These are phyloP conservation scores for Suillus plorans DNA, from an alignment of 768 basidiomycete species.

Conservation along the genomic window DNA sequence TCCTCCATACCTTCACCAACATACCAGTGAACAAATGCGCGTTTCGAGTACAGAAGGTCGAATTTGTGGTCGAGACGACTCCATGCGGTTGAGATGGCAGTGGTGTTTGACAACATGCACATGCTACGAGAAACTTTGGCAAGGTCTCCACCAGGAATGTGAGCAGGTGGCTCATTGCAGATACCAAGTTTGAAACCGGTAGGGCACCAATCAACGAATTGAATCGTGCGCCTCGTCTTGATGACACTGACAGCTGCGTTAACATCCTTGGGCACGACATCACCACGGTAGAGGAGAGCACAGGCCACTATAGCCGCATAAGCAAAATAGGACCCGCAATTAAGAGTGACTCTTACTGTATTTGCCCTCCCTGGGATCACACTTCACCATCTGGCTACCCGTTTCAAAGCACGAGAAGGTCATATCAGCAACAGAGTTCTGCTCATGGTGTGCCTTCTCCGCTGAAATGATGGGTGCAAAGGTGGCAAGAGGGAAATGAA, in stretches of 20 bases:
- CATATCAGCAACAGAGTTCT: constrained; percentile 98
- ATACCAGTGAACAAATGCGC: constrained; percentile 59
- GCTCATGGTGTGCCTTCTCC: constrained; percentile 94
- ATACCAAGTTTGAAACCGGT: constrained; percentile 81
- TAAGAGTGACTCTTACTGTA: constrained; percentile 47
- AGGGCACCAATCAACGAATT: constrained; percentile 78
- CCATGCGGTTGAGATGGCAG: constrained; percentile 73
- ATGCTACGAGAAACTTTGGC: constrained; percentile 74
- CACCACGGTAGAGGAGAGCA: constrained; percentile 71
- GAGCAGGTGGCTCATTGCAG: constrained; percentile 76
- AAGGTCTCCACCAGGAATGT: constrained; percentile 74
- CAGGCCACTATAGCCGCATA: constrained; percentile 50
- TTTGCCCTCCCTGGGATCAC: constrained; percentile 77
- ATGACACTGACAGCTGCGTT: constrained; percentile 72
- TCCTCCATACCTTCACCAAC: constrained; percentile 81
- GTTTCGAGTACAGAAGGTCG: constrained; percentile 73
- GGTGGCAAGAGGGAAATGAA: constrained; percentile 97
- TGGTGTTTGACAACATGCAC: constrained; percentile 80
- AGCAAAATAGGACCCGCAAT: background rate
- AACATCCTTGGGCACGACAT: constrained; percentile 78
- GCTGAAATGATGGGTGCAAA: constrained; percentile 93
- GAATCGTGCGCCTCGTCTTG: constrained; percentile 78
- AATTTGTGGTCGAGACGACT: constrained; percentile 76
- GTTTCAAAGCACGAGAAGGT: constrained; percentile 87
- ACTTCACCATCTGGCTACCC: constrained; percentile 80